Percentiles rank a stretch among this genome's conserved stretches.
These are phyloP conservation scores for Limnanthes douglasii DNA, from an alignment of 345 rosid genomes.

Conservation along the genomic window DNA sequence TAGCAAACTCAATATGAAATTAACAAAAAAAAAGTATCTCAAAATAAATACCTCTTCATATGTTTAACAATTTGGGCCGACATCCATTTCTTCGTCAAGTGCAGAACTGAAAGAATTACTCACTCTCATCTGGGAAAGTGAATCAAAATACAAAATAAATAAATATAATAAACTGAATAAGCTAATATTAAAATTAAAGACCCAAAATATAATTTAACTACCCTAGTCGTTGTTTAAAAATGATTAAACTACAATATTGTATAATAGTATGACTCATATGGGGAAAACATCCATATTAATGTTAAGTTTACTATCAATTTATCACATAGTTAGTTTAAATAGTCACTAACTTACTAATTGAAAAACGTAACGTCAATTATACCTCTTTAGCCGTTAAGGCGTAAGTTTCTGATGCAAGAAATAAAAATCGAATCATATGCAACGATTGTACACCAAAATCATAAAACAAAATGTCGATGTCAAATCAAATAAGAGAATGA, in stretches of 20 bases:
- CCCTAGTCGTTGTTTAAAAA: too few relatives aligned
- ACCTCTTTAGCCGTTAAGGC: conserved; percentile 69
- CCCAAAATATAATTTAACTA: too few relatives aligned
- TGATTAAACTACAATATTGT: too few relatives aligned
- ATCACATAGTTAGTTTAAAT: background rate
- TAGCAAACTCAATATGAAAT: conserved; percentile 1
- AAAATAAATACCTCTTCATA: conserved; percentile 69
- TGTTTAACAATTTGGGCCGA: conserved; percentile 74
- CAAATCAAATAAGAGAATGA: background rate
- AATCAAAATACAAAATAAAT: too few relatives aligned
- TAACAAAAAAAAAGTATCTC: conserved; percentile 6
- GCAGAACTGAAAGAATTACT: conserved; percentile 80
- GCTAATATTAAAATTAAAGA: background rate
- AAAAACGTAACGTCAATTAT: background rate
- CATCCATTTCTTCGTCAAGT: conserved; percentile 91
- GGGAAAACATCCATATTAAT: too few relatives aligned
- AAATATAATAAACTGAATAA: too few relatives aligned
- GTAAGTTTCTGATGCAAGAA: conserved; percentile 30
- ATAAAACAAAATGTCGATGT: background rate
- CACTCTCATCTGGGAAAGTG: conserved; percentile 42
- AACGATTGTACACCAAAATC: conserved; percentile 11
- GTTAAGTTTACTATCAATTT: too few relatives aligned
- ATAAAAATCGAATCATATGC: conserved; percentile 34
- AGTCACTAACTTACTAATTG: too few relatives aligned
- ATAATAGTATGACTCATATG: too few relatives aligned